phyloP scores from a whole-genome alignment of 2,329 filamentous ascomycete species.

The Scedosporium boydii region DNA sequence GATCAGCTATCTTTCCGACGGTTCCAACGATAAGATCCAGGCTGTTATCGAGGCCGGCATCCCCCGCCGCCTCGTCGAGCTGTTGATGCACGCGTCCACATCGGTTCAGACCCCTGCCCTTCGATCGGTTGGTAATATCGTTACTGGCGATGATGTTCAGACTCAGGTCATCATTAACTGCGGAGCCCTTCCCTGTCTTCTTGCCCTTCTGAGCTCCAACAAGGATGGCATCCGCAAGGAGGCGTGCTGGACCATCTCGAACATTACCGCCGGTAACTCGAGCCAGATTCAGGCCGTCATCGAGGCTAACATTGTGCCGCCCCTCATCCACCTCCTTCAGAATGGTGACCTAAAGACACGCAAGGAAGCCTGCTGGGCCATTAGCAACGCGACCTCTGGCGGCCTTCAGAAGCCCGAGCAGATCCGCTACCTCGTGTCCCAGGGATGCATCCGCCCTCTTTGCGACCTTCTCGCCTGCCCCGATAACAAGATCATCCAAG shows the following conservation, averaged over 20 bases:
- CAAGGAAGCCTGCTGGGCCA: conserved; percentile 99
- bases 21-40: conserved; percentile 98
- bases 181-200: conserved; percentile 80
- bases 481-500: conserved; percentile 99
- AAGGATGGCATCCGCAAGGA: conserved; percentile 99
- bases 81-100: conserved; percentile 96
- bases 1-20: conserved; percentile 96
- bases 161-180: conserved; percentile 99
- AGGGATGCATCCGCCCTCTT: conserved; percentile 94
- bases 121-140: conserved; percentile 95
- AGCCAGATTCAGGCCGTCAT: conserved; percentile 95
- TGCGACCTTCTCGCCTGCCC: conserved; percentile 93
- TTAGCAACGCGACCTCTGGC: conserved; percentile 95
- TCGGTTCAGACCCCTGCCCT: conserved; percentile 97
- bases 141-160: conserved; percentile 96
- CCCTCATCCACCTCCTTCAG: conserved; percentile 88
- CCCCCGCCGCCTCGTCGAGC: conserved; percentile 87
- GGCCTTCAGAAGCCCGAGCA: conserved; percentile 98
- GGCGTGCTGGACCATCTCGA: conserved; percentile 99
- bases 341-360: conserved; percentile 98
- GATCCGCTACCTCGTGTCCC: conserved; percentile 86
- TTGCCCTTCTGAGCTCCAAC: conserved; percentile 87
- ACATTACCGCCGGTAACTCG: conserved; percentile 96
- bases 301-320: conserved; percentile 93
- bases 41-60: conserved; percentile 98